Evolutionary conservation across 2,329 filamentous ascomycete genomes (phyloP).

Genomic region (Nectriaceae sp.): DNA sequence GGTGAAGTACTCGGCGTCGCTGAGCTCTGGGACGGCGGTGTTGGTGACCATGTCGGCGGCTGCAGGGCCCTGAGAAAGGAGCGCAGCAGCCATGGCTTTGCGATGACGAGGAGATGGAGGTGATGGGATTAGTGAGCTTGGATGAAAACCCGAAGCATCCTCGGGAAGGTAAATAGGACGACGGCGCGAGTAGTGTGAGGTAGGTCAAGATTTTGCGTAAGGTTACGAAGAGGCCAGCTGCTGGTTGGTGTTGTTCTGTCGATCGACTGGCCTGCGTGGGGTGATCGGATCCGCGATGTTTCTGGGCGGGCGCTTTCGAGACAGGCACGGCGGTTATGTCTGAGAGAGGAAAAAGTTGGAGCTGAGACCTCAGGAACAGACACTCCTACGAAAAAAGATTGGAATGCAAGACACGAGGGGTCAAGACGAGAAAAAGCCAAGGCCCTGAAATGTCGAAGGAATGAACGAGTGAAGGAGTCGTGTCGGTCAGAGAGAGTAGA

Average conservation of each 20-base stretch:
- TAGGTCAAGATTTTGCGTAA: not conserved
- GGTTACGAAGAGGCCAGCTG: not conserved
- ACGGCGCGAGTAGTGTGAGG: not conserved
- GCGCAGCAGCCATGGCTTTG: not conserved
- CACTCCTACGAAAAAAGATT: too few relatives aligned
- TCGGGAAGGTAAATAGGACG: not conserved
- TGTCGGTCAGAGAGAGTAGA: too few relatives aligned
- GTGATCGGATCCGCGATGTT: not conserved
- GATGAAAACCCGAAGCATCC: not conserved
- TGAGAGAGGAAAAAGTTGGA: too few relatives aligned
- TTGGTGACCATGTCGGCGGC: slow-evolving; percentile 1
- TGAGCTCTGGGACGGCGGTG: slow-evolving; percentile 39
- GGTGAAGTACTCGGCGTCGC: slow-evolving; percentile 40
- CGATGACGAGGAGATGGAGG: too few relatives aligned
- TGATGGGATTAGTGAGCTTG: too few relatives aligned
- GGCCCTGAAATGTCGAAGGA: too few relatives aligned
- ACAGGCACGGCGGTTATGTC: too few relatives aligned
- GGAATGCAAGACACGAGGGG: too few relatives aligned
- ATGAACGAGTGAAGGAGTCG: too few relatives aligned
- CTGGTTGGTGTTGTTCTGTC: not conserved
- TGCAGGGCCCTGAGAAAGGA: too few relatives aligned
- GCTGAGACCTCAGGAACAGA: too few relatives aligned
- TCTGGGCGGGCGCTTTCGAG: not conserved
- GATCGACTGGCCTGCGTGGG: not conserved
- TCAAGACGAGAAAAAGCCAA: too few relatives aligned